Evolutionary conservation across 495 filamentous ascomycete genomes (phyloP).

Genomic region (Bacidia rubella): DNA sequence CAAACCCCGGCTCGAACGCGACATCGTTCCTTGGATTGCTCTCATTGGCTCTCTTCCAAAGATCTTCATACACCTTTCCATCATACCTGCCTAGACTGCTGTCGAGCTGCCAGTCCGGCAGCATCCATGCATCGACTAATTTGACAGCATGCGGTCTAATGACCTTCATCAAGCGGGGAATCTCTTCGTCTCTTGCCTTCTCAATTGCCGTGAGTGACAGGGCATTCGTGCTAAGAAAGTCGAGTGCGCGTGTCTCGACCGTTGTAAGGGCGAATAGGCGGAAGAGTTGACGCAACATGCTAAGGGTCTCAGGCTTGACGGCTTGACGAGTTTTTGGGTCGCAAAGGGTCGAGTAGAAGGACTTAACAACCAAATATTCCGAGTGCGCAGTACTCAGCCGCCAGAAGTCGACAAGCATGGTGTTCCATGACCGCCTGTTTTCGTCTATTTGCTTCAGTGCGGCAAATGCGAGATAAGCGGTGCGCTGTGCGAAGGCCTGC

Average conservation of each 20-base stretch:
- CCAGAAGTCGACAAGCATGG: constrained; percentile 60
- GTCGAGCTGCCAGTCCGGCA: constrained; percentile 59
- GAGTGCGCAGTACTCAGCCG: constrained; percentile 53
- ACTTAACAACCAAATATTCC: constrained; percentile 56
- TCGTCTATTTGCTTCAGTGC: constrained; percentile 56
- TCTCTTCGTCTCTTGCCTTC: constrained; percentile 42
- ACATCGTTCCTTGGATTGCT: constrained; percentile 55
- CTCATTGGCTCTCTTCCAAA: constrained; percentile 51
- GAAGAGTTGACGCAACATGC: constrained; percentile 48
- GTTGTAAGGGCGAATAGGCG: constrained; percentile 51
- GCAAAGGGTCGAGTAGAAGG: constrained; percentile 54
- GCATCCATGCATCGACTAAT: constrained; percentile 53
- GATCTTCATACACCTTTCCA: constrained; percentile 55
- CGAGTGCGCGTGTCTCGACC: constrained; percentile 48
- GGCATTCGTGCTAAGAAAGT: constrained; percentile 52
- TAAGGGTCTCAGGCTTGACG: constrained; percentile 39
- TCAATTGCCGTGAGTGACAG: constrained; percentile 52
- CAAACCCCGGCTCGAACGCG: constrained; percentile 51
- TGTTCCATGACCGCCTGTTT: constrained; percentile 58
- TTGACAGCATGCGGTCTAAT: constrained; percentile 53
- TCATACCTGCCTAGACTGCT: constrained; percentile 49
- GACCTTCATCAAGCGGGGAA: constrained; percentile 51
- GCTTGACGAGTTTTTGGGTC: constrained; percentile 29
- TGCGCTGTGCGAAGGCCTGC: constrained; percentile 56
- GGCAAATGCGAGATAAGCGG: constrained; percentile 56